Conservation (phyloP, 176 grass and related monocot species). For the Aegilops tauschii region DNA sequence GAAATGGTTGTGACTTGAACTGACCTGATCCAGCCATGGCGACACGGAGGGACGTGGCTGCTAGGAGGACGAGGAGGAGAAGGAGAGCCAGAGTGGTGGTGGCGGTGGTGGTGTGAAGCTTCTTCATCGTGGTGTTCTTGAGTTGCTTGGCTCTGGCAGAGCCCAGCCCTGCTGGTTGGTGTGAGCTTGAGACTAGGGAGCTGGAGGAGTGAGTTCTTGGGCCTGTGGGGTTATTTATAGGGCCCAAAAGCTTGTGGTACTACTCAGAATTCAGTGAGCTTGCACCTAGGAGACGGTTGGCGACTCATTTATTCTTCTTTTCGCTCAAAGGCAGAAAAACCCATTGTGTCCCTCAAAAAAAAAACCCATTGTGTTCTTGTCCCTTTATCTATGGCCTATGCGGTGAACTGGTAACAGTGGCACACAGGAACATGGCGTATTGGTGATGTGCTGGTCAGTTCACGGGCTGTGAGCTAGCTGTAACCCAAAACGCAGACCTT, state of each 20-base stretch:
- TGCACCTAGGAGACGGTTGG: background rate
- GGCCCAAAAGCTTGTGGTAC: too few relatives aligned
- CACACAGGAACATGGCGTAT: background rate
- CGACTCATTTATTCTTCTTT: background rate
- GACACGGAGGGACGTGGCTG: conserved; percentile 27
- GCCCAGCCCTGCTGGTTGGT: background rate
- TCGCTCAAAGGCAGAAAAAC: background rate
- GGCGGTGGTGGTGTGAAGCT: conserved; percentile 10
- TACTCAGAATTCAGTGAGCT: background rate
- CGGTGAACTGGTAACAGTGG: background rate
- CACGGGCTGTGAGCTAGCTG: conserved; percentile 40
- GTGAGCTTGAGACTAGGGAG: background rate
- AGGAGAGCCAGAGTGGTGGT: conserved; percentile 22
- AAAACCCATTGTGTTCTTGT: background rate
- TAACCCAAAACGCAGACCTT: conserved; percentile 14
- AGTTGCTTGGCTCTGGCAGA: background rate
- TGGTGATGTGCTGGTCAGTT: conserved; percentile 3
- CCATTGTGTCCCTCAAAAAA: too few relatives aligned
- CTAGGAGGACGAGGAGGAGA: conserved; percentile 49
- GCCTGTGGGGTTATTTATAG: conserved; percentile 42
- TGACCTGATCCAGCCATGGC: conserved; percentile 68
- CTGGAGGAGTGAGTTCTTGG: background rate
- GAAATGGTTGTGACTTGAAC: background rate
- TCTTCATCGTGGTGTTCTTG: conserved; percentile 50
- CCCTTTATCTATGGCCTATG: too few relatives aligned